Conservation (phyloP, 2,329 filamentous ascomycete species). For the Colletotrichum lupini region DNA sequence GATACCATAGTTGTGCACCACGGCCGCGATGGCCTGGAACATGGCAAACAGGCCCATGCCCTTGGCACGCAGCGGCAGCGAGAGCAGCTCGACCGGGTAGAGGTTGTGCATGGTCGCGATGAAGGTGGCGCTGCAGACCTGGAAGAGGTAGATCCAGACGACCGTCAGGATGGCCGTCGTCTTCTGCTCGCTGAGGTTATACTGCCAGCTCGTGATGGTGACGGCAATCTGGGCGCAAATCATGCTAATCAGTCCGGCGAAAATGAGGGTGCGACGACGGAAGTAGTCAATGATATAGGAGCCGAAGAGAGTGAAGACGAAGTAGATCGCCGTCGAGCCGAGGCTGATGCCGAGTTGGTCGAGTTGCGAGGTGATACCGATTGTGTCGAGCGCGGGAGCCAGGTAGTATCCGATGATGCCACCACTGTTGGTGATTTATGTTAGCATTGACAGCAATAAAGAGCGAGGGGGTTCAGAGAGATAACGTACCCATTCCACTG, state of each 20-base stretch:
- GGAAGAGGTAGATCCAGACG: constrained; percentile 60
- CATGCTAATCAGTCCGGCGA: constrained; percentile 44
- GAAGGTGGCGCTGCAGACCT: constrained; percentile 56
- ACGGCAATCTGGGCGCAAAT: constrained; percentile 56
- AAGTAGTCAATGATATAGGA: constrained; percentile 55
- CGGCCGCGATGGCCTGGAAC: constrained; percentile 55
- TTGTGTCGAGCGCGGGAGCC: constrained; percentile 51
- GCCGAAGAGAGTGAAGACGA: constrained; percentile 56
- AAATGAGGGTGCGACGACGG: constrained; percentile 53
- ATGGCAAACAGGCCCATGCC: constrained; percentile 57
- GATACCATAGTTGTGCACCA: constrained; percentile 58
- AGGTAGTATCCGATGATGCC: constrained; percentile 57
- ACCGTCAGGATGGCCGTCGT: constrained; percentile 54
- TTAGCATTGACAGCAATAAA: not conserved
- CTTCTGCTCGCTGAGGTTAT: constrained; percentile 42
- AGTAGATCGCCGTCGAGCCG: constrained; percentile 55
- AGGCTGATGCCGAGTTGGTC: constrained; percentile 55
- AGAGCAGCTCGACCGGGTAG: constrained; percentile 56
- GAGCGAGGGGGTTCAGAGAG: too few relatives aligned
- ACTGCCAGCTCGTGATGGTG: constrained; percentile 61
- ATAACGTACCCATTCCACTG: constrained; percentile 46
- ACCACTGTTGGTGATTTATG: constrained; percentile 42
- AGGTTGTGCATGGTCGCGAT: constrained; percentile 61
- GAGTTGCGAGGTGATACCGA: constrained; percentile 50
- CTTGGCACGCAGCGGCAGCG: constrained; percentile 54